Base-by-base conservation (phyloP, 2,329 filamentous ascomycete genomes). In the Fusarium redolens region DNA sequence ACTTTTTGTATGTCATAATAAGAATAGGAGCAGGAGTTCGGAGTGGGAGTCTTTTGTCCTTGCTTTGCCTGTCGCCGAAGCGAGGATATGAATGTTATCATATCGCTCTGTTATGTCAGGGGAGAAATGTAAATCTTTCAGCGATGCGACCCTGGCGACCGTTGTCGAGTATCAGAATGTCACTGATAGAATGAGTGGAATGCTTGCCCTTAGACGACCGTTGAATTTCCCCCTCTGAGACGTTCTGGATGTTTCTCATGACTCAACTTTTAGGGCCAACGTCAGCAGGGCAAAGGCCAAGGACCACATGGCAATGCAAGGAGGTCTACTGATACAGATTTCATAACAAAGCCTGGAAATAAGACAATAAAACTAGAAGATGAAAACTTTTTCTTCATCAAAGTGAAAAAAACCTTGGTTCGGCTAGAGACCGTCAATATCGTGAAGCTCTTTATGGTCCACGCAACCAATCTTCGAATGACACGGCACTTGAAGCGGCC, bases 401-500 rank as follows among this genome's bases (percentile, higher is more conserved):
- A 52, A 25, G 7, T 18, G 22, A 25, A 41, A 35, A 35, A 30
- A 69, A 45, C 38, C 54, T 66, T 76, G 65, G 55, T 63, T 60
- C 44, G 30, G 35, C 37, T 52, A 44, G 47, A 58, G 51, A 59
- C 59, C 40, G 43, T 69, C 33, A 65, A 64, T 38, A 50, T 57
- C 40, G 28, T 58, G 60, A 69, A 64, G 66, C 62, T 68, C 55
- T 67, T 69, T 43, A 50, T 65, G 60, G 59, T 47, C 63, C 38
- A 57, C 61, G 61, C 54, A 50, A 58, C 67, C 72, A 76, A 72
- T 75, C 55, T 69, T 74, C 56, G 71, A 67, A 63, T 62, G 73
- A 77, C 75, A 76, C 66, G 73, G 71, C 69, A 74, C 50, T 74
- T 69, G 47, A 43, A 54, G 62, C 61, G 61, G 59, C 38, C 48